A percentile compares a stretch with the other conserved stretches of the same genome.
phyloP scores from a whole-genome alignment of 768 basidiomycete genomes.

The Pulveroboletus frians region DNA sequence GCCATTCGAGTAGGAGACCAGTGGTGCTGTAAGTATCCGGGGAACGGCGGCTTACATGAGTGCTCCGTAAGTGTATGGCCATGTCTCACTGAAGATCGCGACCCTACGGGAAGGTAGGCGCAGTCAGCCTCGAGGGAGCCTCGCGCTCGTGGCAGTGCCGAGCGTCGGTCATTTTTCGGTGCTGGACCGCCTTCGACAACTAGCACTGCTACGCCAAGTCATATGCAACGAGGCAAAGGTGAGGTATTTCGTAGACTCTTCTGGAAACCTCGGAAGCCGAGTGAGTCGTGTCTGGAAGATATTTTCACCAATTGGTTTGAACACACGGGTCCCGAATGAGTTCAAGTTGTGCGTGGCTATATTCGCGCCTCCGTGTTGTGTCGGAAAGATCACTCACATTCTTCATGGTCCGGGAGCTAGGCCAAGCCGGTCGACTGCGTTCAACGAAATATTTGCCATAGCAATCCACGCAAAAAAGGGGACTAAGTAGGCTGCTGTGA shows the following conservation, averaged over 20 bases:
- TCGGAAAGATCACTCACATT: neutral
- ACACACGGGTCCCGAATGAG: neutral
- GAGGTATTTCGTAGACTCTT: conserved; percentile 13
- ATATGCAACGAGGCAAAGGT: conserved; percentile 19
- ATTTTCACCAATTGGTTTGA: neutral
- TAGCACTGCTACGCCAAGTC: conserved; percentile 8
- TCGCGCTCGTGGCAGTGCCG: conserved; percentile 23
- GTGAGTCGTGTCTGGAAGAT: neutral
- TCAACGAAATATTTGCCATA: neutral
- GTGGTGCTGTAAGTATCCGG: conserved; percentile 10
- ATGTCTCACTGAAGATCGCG: neutral
- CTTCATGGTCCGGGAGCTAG: neutral
- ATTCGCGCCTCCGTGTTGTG: neutral
- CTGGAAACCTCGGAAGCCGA: neutral
- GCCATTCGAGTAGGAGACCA: conserved; percentile 4
- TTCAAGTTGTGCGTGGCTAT: neutral
- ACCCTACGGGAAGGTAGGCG: conserved; percentile 1
- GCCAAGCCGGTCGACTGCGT: neutral
- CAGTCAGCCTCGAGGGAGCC: conserved; percentile 26
- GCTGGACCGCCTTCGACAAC: conserved; percentile 10
- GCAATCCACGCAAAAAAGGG: neutral
- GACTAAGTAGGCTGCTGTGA: neutral
- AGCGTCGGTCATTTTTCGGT: conserved; percentile 3
- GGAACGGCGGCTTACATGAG: neutral
- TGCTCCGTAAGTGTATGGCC: conserved; percentile 3